These are phyloP conservation scores for Verticillium isaacii DNA, from an alignment of 2,329 filamentous ascomycete species.

Conservation along the genomic window DNA sequence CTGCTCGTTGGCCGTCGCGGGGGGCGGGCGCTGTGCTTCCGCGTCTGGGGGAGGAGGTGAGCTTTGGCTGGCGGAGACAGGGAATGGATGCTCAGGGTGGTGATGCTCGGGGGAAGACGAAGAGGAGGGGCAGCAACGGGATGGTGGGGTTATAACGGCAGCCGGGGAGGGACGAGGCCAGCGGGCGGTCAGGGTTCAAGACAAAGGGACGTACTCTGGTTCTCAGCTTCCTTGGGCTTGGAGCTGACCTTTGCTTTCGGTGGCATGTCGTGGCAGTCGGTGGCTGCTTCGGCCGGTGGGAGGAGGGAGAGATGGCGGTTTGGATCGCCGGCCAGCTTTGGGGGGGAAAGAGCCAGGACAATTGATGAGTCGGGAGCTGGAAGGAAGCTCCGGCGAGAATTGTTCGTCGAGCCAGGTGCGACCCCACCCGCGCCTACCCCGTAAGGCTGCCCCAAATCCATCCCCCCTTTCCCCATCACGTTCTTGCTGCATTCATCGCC, in stretches of 20 bases:
- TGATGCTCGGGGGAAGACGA: not conserved
- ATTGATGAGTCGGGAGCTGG: too few relatives aligned
- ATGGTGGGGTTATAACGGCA: not conserved
- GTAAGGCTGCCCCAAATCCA: too few relatives aligned
- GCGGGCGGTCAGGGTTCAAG: not conserved
- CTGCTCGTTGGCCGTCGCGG: conserved; percentile 44
- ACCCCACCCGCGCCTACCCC: too few relatives aligned
- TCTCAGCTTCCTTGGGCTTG: conserved; percentile 21
- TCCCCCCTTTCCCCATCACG: too few relatives aligned
- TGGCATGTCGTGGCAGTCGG: conserved; percentile 21
- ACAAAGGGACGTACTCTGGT: conserved; percentile 8
- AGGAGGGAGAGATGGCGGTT: conserved; percentile 1
- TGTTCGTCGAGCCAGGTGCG: too few relatives aligned
- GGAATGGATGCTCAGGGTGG: not conserved
- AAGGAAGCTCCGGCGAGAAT: too few relatives aligned
- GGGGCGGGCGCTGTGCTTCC: conserved; percentile 11
- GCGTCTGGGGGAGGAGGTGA: conserved; percentile 19
- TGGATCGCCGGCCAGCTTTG: not conserved
- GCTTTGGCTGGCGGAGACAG: conserved; percentile 13
- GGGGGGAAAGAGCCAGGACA: not conserved
- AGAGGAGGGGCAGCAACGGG: not conserved
- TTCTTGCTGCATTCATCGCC: too few relatives aligned
- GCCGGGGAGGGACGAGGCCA: not conserved
- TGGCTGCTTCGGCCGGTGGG: too few relatives aligned
- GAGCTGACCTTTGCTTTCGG: conserved; percentile 30